Evolutionary conservation across 2,329 filamentous ascomycete species (phyloP), one percentile per base, ranked within the genome.

Genomic region (Seiridium cupressi): DNA sequence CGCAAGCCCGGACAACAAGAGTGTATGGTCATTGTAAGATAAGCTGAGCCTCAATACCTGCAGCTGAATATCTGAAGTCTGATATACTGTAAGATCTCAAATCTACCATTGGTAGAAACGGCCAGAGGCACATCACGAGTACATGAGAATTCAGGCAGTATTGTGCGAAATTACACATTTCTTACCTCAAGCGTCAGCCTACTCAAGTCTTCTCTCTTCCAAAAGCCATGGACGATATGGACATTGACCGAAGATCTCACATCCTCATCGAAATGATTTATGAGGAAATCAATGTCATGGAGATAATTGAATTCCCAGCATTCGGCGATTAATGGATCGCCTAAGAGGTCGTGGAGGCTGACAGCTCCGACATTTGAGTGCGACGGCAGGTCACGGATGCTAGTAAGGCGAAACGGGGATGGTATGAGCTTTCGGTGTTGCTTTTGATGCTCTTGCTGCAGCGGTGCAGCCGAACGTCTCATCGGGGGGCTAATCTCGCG

Each of bases 381-480:
- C 1, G 78, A 72, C 1, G 86, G 79, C 0, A 93, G 76, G 66
- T 90, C 89, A 35, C 78, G 79, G 58, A 95, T 88, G 61, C 80
- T 82, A 0, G 89, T 93, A 11, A 95, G 83, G 60, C 87, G 86
- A 65, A 93, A 84, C 0, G 91, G 91, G 1, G 91, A 93, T 1
- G 75, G 70, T 32, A 86, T 67, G 1, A 69, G 35, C 36, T 62
- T 34, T 18, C 63, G 59, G 26, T 61, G 56, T 44, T 46, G 55
- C 55, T 53, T 13, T 18, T 31, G 10, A 8, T 40, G 31, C 9
- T 53, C 31, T 31, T 18, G 51, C 51, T 42, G 38, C 7, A 34
- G 10, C 18, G 11, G 3, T 42, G 51, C 38, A 31, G 8, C 46
- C 26, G 1, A 66, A 65, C 26, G 62, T 68, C 60, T 65, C 75